Evolutionary conservation across 257 asterid genomes (phyloP), one percentile per base, ranked within the genome.

Genomic region (Solanum pennellii): DNA sequence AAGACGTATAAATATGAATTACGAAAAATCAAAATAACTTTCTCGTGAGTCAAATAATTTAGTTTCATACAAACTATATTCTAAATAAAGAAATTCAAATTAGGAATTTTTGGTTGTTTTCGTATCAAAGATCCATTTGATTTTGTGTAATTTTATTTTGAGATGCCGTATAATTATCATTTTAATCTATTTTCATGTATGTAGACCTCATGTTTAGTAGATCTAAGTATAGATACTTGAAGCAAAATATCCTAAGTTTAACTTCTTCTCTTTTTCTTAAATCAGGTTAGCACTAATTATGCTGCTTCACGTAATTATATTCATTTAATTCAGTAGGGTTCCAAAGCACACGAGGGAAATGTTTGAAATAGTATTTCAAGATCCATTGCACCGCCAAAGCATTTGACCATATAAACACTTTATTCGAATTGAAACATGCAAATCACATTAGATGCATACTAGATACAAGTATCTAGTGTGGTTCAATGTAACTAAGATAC

Each of bases 361-460:
- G 20, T n/a, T 3, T 3, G 12, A 56, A 18, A 56, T 56, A 56
- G 65, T 20, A 56, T 20, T 56, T 56, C n/a, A 20, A 56, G 7
- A 56, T 56, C 0, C 65, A 56, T 56, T 56, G 20, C 11, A 9
- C 7, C 10, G 16, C 9, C 60, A 49, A 49, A 15, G 2, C 0
- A 49, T 49, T 15, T 49, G 21, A 49, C 1, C 60, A 49, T 49
- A 9, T 41, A 41, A 41, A 41, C 44, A 41, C 3, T 8, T 3
- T 0, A 41, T 7, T 41, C 0, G 11, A 2, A 41, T 9, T 7
- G 44, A 41, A 7, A 41, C 11, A 41, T 8, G 3, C 11, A 2
- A 41, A 41, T 41, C 44, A 41, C 44, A 41, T 41, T 41, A 7
- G 10, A 7, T 41, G 0, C 11, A 9, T 9, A 41, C 0, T 41